phyloP scores from a whole-genome alignment of 1,284 basidiomycete species.

The Ceratobasidium sp. region DNA sequence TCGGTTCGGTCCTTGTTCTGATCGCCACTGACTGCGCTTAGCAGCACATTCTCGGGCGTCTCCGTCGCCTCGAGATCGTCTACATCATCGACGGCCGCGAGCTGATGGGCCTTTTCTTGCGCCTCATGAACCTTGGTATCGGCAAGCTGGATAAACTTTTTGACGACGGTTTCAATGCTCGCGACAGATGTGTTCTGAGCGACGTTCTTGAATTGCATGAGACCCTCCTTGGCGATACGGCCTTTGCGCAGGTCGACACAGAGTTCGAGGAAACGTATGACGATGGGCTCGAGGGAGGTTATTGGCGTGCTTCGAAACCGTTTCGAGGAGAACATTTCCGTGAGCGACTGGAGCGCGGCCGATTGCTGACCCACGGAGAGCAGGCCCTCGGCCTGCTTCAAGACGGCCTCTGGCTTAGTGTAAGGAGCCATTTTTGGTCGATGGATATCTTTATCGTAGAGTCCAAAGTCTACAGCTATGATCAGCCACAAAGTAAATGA shows the following conservation, averaged over 20 bases:
- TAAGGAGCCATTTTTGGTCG: conserved; percentile 78
- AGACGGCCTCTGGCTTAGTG: conserved; percentile 89
- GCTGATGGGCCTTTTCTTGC: conserved; percentile 82
- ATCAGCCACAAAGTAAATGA: conserved; percentile 4
- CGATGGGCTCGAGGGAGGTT: conserved; percentile 92
- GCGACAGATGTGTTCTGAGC: conserved; percentile 92
- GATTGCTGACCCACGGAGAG: conserved; percentile 90
- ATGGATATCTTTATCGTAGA: conserved; percentile 17
- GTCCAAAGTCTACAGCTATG: conserved; percentile 21
- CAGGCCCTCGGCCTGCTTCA: conserved; percentile 92
- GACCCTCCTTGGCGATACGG: conserved; percentile 91
- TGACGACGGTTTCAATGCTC: conserved; percentile 94
- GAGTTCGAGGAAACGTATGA: conserved; percentile 92
- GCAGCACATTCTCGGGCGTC: conserved; percentile 90
- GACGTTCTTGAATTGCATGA: conserved; percentile 97
- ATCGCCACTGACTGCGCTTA: conserved; percentile 89
- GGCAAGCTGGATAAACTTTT: conserved; percentile 86
- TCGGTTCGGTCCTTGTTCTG: conserved; percentile 97
- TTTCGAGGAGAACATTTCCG: conserved; percentile 93
- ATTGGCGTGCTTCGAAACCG: conserved; percentile 94
- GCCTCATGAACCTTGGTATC: conserved; percentile 90
- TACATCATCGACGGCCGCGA: conserved; percentile 71
- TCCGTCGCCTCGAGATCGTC: conserved; percentile 92
- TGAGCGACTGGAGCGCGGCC: conserved; percentile 88
- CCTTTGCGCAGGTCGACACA: conserved; percentile 97